phyloP scores from a whole-genome alignment of 108 stramenopile genomes.

The Pseudonitzschia delicatissima region DNA sequence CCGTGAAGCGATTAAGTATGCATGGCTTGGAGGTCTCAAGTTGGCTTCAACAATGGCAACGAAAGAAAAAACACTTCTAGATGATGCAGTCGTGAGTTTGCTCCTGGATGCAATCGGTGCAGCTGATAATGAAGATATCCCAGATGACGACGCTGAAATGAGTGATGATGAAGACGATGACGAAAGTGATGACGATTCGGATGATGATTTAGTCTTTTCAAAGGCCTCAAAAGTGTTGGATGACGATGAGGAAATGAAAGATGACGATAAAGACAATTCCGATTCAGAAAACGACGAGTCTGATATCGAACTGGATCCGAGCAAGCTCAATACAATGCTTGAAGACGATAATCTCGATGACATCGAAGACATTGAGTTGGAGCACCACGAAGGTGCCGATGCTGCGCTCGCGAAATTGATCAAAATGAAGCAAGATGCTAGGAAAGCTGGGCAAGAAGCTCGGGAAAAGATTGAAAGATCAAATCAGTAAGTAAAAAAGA shows the following conservation, averaged over 20 bases:
- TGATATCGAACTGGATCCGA: slow-evolving; percentile 64
- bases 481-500: slow-evolving; percentile 35
- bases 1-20: slow-evolving; percentile 65
- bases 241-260: slow-evolving; percentile 27
- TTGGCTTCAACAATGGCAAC: slow-evolving; percentile 26
- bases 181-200: slow-evolving; percentile 33
- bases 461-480: slow-evolving; percentile 62
- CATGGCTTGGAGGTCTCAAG: slow-evolving; percentile 63
- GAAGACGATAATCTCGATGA: slow-evolving; percentile 79
- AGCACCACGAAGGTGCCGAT: slow-evolving; percentile 89
- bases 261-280: slow-evolving; percentile 22
- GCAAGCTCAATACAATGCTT: slow-evolving; percentile 61
- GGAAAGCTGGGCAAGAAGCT: slow-evolving; percentile 72
- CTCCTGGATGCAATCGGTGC: slow-evolving; percentile 66
- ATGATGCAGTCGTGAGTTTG: slow-evolving; percentile 48
- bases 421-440: slow-evolving; percentile 77
- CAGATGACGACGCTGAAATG: slow-evolving; percentile 25
- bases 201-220: slow-evolving; percentile 30
- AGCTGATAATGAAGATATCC: slow-evolving; percentile 24
- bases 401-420: slow-evolving; percentile 79
- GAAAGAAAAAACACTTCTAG: slow-evolving; percentile 33
- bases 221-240: slow-evolving; percentile 26
- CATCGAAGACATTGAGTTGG: slow-evolving; percentile 51
- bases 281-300: slow-evolving; percentile 44
- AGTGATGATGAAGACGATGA: slow-evolving; percentile 43